Base-by-base conservation (phyloP, 169 alveolate species). In the Ichthyophthirius multifiliis region DNA sequence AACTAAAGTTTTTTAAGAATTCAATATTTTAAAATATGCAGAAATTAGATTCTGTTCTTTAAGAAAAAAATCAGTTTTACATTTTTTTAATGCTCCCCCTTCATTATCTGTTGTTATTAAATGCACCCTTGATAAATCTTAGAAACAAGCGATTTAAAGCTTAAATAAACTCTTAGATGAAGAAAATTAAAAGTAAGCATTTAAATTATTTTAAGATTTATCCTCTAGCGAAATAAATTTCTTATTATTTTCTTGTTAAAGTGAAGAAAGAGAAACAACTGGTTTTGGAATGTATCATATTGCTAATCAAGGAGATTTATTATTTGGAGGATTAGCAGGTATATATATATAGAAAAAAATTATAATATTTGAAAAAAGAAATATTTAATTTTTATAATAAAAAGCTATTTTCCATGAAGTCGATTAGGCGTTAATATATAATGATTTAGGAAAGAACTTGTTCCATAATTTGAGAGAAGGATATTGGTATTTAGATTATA, bases 301-400 rank as follows among this genome's bases (percentile, higher is more conserved):
- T 55, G 83, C 82, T 10, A 84, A 86, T n/a, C 76, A 84, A 41
- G 95, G 95, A 31, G 75, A 79, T 23, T 82, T 94, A 16, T 79
- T 67, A 5, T 96, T 95, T 87, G 94, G 96, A 18, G 99, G 99
- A 13, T 79, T 94, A 30, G 88, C 92, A 12, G 94, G 95, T 35
- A 71, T 5, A 6, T 5, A 12, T 20, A 55, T 55, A n/a, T 20
- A 55, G 3, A 31, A 31, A 32, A 9, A 12, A 23, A 48, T 16
- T 48, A 5, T 10, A 15, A 44, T 55, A 27, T 55, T 55, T 55
- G 32, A 27, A 5, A 65, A 35, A 35, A 31, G 0, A 4, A 65
- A 65, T 31, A 12, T n/a, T 1, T 35, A 12, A 35, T 35, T 31
- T 15, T 65, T 63, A 34, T 9, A 4, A 65, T 35, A 1, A 65